Conservation (phyloP, 1,284 basidiomycete species). For the Trichosporon faecale region DNA sequence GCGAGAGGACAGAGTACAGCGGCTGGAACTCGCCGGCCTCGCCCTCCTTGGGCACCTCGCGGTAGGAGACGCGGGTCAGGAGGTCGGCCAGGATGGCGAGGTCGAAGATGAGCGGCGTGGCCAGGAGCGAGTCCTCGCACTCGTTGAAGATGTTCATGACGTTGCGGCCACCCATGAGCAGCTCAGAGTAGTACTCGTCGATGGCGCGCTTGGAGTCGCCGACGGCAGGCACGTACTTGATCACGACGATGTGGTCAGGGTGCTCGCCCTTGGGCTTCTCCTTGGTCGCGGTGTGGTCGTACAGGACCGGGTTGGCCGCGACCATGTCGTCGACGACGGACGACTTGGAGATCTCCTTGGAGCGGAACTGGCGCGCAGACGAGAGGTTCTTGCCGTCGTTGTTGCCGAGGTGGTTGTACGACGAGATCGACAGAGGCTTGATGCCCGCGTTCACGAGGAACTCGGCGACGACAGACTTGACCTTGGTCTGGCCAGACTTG, state of each 20-base stretch:
- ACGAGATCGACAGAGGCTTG: slow-evolving; percentile 94
- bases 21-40: slow-evolving; percentile 64
- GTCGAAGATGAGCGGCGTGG: slow-evolving; percentile 93
- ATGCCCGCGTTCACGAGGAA: slow-evolving; percentile 99
- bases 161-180: slow-evolving; percentile 59
- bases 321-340: slow-evolving; percentile 98
- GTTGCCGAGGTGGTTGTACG: slow-evolving; percentile 99
- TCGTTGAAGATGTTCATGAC: slow-evolving; percentile 81
- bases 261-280: slow-evolving; percentile 58
- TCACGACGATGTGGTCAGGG: slow-evolving; percentile 95
- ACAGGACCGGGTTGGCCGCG: slow-evolving; percentile 81
- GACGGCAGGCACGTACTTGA: slow-evolving; percentile 80
- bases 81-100: slow-evolving; percentile 91
- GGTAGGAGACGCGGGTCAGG: slow-evolving; percentile 87
- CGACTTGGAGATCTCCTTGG: slow-evolving; percentile 97
- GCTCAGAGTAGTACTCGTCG: slow-evolving; percentile 97
- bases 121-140: slow-evolving; percentile 95
- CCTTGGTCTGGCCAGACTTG: slow-evolving; percentile 90
- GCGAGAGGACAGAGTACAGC: slow-evolving; percentile 80
- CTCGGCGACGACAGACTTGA: slow-evolving; percentile 93
- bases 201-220: slow-evolving; percentile 93
- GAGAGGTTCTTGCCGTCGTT: slow-evolving; percentile 94
- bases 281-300: slow-evolving; percentile 56
- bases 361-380: slow-evolving; percentile 91
- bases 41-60: slow-evolving; percentile 55